Percentiles rank a stretch among this genome's conserved stretches.
Evolutionary conservation across 176 grass and related monocot genomes (phyloP).

Genomic region (Bolboschoenus planiculmis): DNA sequence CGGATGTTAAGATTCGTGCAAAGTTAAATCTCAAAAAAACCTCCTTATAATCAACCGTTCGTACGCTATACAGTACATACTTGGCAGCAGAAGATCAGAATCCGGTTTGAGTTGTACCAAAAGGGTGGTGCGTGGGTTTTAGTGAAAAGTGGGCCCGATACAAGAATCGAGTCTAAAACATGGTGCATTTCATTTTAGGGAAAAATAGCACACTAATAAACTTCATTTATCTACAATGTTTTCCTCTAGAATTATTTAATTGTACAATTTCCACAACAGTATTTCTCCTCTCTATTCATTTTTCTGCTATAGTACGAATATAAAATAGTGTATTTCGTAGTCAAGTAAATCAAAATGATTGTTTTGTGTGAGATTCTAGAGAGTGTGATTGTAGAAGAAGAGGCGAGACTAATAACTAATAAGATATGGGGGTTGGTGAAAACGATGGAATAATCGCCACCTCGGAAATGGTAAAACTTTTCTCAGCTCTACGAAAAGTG

Average conservation of each 20-base stretch:
- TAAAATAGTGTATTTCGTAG: neutral
- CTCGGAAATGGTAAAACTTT: conserved; percentile 31
- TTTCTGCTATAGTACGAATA: neutral
- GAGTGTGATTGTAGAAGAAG: neutral
- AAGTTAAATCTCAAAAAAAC: no score
- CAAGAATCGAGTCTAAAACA: neutral
- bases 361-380: neutral
- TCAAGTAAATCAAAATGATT: neutral
- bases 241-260: neutral
- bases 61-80: no score
- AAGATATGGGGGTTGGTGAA: neutral
- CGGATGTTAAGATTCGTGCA: no score
- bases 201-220: no score
- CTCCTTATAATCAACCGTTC: no score
- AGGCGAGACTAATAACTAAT: neutral
- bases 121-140: neutral
- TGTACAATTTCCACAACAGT: neutral
- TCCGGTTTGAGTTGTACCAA: neutral
- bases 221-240: no score
- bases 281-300: neutral
- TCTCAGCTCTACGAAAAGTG: conserved; percentile 26
- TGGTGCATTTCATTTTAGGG: neutral
- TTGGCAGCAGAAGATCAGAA: no score
- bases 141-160: neutral
- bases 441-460: conserved; percentile 5